A percentile compares a stretch with the other conserved stretches of the same genome.
Evolutionary conservation across 768 basidiomycete genomes (phyloP).

Genomic region (Leccinum boreale): DNA sequence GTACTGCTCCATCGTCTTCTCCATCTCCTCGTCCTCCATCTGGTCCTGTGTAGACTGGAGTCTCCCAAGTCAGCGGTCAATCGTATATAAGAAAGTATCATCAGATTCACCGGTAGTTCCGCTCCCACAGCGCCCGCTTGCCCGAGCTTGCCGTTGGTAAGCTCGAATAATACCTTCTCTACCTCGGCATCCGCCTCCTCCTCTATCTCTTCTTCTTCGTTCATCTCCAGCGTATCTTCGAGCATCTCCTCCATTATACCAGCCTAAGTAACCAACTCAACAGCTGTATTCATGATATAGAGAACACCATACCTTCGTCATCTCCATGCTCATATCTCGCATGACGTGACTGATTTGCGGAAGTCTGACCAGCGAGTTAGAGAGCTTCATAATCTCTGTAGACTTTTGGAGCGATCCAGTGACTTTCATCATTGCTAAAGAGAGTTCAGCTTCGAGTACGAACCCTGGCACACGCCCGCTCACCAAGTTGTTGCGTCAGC

Average conservation of each 20-base stretch:
- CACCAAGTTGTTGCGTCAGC: constrained; percentile 88
- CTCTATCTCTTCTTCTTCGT: constrained; percentile 92
- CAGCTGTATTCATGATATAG: background rate
- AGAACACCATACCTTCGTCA: constrained; percentile 78
- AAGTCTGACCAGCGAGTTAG: constrained; percentile 87
- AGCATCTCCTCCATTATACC: constrained; percentile 99
- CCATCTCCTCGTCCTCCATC: constrained; percentile 76
- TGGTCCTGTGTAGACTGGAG: constrained; percentile 56
- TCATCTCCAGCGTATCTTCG: constrained; percentile 86
- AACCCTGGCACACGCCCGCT: constrained; percentile 25
- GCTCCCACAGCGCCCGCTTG: constrained; percentile 70
- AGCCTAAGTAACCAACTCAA: constrained; percentile 51
- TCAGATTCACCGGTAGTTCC: constrained; percentile 67
- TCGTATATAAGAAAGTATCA: background rate
- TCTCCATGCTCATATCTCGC: constrained; percentile 99
- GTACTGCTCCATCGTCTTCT: constrained; percentile 87
- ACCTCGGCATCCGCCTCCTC: constrained; percentile 98
- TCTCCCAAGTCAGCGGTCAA: constrained; percentile 8
- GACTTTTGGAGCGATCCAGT: constrained; percentile 98
- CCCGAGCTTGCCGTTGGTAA: constrained; percentile 96
- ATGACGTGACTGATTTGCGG: constrained; percentile 91
- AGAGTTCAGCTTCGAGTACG: background rate
- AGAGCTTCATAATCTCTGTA: constrained; percentile 97
- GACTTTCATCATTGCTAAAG: constrained; percentile 88
- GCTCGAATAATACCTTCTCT: constrained; percentile 91